phyloP scores from a whole-genome alignment of 2,329 filamentous ascomycete species.

The Fusarium verticillioides region DNA sequence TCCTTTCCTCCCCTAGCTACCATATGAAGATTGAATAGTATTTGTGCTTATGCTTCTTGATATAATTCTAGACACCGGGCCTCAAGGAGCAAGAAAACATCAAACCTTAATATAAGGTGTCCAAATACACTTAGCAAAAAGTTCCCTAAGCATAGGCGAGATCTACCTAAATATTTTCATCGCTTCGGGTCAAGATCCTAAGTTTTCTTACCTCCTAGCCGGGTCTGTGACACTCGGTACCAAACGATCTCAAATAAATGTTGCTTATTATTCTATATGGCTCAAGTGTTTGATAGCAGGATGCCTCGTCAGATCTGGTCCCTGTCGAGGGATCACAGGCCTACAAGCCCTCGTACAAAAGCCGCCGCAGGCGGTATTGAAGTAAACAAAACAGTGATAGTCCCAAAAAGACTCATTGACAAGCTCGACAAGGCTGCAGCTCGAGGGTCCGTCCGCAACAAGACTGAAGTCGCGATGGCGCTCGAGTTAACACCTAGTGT shows the following conservation, averaged over 20 bases:
- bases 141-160: no score
- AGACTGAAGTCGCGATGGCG: constrained; percentile 67
- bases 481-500: constrained; percentile 70
- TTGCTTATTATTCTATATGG: neutral
- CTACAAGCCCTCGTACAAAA: constrained; percentile 60
- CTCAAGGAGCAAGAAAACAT: no score
- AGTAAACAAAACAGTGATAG: constrained; percentile 67
- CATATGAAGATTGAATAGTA: neutral
- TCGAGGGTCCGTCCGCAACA: constrained; percentile 66
- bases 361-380: constrained; percentile 64
- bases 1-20: neutral
- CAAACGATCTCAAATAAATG: neutral
- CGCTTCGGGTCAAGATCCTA: neutral
- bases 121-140: no score
- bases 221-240: neutral
- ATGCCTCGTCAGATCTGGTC: neutral
- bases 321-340: constrained; percentile 47
- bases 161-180: no score
- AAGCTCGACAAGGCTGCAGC: constrained; percentile 69
- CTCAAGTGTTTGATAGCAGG: no score
- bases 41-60: neutral
- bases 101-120: no score
- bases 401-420: constrained; percentile 70
- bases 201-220: no score
- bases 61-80: neutral